Percentiles rank a stretch among this genome's conserved stretches.
These are phyloP conservation scores for Globomyces sp. DNA, from an alignment of 371 early-diverging fungal genomes.

Conservation along the genomic window DNA sequence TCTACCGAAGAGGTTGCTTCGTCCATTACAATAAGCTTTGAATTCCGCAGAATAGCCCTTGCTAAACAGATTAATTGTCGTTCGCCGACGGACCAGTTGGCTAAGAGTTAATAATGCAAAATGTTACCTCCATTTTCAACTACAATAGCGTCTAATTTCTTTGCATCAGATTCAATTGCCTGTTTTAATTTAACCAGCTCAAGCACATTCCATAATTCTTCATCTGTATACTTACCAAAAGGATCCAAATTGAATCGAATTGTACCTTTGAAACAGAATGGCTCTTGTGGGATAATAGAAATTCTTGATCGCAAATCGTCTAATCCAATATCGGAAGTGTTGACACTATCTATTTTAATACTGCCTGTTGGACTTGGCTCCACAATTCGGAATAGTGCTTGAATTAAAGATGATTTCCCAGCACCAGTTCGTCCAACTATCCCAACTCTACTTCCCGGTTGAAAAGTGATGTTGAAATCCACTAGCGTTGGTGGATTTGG, in stretches of 20 bases:
- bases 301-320: slow-evolving; percentile 41
- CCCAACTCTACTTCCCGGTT: slow-evolving; percentile 36
- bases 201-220: slow-evolving; percentile 67
- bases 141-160: slow-evolving; percentile 21
- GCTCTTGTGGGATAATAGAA: slow-evolving; percentile 59
- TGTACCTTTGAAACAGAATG: slow-evolving; percentile 63
- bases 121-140: slow-evolving; percentile 22
- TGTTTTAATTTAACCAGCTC: slow-evolving; percentile 47
- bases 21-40: slow-evolving; percentile 22
- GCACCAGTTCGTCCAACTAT: slow-evolving; percentile 42
- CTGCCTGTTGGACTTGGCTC: slow-evolving; percentile 15
- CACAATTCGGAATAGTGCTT: slow-evolving; percentile 25
- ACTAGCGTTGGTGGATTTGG: slow-evolving; percentile 25
- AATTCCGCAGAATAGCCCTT: slow-evolving; percentile 21
- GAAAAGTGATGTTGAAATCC: slow-evolving; percentile 33
- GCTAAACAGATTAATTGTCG: slow-evolving; percentile 20
- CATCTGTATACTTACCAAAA: slow-evolving; percentile 60
- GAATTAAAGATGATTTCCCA: slow-evolving; percentile 25
- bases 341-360: slow-evolving; percentile 47
- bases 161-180: slow-evolving; percentile 32
- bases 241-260: slow-evolving; percentile 72
- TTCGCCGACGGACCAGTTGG: slow-evolving; percentile 18
- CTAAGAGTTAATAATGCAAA: neutral
- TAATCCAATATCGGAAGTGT: slow-evolving; percentile 28
- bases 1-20: slow-evolving; percentile 28